phyloP scores from a whole-genome alignment of 495 filamentous ascomycete species.

The Aspergillus incahuasiensis region DNA sequence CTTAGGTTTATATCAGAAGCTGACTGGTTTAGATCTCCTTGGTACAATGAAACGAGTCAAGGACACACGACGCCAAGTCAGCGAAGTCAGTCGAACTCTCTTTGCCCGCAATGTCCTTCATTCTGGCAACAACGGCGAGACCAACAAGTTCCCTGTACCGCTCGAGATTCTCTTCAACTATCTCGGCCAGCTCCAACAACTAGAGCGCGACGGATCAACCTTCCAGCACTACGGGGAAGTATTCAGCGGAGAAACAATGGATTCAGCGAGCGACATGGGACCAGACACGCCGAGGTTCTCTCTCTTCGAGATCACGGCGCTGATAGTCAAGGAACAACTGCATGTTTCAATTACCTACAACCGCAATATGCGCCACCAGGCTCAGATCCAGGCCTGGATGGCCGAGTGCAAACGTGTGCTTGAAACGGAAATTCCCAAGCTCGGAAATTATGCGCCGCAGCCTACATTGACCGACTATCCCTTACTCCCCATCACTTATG shows the following conservation, averaged over 20 bases:
- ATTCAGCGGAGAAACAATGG: constrained; percentile 37
- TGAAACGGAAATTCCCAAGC: constrained; percentile 46
- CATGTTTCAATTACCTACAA: constrained; percentile 61
- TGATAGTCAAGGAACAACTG: constrained; percentile 54
- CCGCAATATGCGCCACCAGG: constrained; percentile 51
- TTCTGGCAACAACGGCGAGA: constrained; percentile 34
- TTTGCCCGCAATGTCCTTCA: constrained; percentile 50
- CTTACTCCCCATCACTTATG: constrained; percentile 56
- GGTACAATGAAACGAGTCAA: constrained; percentile 44
- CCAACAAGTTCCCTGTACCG: constrained; percentile 47
- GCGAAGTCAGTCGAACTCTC: constrained; percentile 40
- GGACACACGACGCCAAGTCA: constrained; percentile 38
- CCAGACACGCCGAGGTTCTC: constrained; percentile 50
- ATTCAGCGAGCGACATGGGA: constrained; percentile 43
- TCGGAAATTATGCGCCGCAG: constrained; percentile 46
- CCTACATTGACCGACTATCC: constrained; percentile 61
- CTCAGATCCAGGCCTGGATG: constrained; percentile 56
- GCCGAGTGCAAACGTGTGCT: constrained; percentile 55
- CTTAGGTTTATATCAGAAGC: not conserved
- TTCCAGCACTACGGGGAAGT: constrained; percentile 56
- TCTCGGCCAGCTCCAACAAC: constrained; percentile 54
- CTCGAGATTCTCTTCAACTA: constrained; percentile 70
- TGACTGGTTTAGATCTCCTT: constrained; percentile 21
- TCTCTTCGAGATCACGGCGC: constrained; percentile 58
- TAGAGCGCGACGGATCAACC: constrained; percentile 55